phyloP scores from a whole-genome alignment of 2,329 filamentous ascomycete genomes.

The Phoma sp. region DNA sequence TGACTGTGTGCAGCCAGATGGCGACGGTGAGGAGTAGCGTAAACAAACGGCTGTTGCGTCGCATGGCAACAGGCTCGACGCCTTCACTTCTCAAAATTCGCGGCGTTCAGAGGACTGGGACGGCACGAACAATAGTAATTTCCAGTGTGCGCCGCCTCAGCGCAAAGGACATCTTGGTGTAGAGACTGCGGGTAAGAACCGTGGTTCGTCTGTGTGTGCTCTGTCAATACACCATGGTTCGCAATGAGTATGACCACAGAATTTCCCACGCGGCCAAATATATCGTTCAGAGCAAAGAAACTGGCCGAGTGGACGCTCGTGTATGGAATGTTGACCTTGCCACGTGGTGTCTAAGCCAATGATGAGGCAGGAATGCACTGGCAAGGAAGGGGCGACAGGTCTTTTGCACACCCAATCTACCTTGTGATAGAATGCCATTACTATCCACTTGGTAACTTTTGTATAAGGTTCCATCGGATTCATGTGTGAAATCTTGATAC shows the following conservation, averaged over 20 bases:
- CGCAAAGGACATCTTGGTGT: neutral
- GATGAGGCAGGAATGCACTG: conserved; percentile 4
- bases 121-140: neutral
- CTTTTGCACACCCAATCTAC: too few relatives aligned
- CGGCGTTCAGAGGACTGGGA: neutral
- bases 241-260: conserved; percentile 2
- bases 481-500: neutral
- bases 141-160: neutral
- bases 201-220: neutral
- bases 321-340: conserved; percentile 4
- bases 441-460: neutral
- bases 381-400: neutral
- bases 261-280: neutral
- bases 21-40: conserved; percentile 2
- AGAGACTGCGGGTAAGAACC: neutral
- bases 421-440: too few relatives aligned
- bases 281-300: neutral
- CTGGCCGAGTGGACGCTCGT: neutral
- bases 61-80: conserved; percentile 9
- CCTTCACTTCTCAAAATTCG: conserved; percentile 2
- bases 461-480: neutral
- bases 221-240: conserved; percentile 2
- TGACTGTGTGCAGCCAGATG: conserved; percentile 12
- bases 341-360: conserved; percentile 4
- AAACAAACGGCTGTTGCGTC: conserved; percentile 12